Conservation (phyloP, 2,329 filamentous ascomycete species). For the Botrytis galanthina region DNA sequence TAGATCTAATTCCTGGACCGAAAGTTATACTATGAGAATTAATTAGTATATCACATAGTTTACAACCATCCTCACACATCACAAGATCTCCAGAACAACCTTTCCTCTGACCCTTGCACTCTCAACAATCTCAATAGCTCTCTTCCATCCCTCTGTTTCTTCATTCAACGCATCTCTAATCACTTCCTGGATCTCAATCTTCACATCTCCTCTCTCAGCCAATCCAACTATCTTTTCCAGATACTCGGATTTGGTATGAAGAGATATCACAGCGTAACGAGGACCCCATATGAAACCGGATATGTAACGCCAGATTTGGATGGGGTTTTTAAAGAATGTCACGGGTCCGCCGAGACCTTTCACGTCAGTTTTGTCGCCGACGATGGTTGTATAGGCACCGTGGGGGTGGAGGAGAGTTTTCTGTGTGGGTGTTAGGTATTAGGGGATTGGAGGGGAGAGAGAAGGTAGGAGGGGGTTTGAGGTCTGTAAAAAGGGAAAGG, state of each 20-base stretch:
- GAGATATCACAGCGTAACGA: conserved; percentile 32
- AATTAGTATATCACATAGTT: not conserved
- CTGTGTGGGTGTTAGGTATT: conserved; percentile 19
- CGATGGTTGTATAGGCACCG: conserved; percentile 37
- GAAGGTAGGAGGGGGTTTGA: conserved; percentile 1
- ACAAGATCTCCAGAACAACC: conserved; percentile 23
- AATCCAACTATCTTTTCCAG: conserved; percentile 20
- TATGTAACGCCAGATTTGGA: conserved; percentile 32
- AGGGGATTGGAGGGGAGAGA: not conserved
- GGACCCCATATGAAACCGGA: conserved; percentile 36
- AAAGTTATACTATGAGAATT: not conserved
- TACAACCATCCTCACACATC: not conserved
- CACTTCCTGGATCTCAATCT: conserved; percentile 23
- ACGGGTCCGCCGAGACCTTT: conserved; percentile 32
- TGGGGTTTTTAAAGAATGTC: conserved; percentile 33
- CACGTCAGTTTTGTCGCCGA: conserved; percentile 35
- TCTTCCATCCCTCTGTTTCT: conserved; percentile 19
- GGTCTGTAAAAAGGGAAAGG: not conserved
- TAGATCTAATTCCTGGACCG: not conserved
- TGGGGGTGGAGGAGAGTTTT: conserved; percentile 29
- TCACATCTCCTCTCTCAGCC: conserved; percentile 22
- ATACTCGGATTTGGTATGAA: conserved; percentile 18
- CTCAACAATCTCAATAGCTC: conserved; percentile 23
- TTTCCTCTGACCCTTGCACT: conserved; percentile 23
- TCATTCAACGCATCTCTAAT: conserved; percentile 21